Base-by-base conservation (phyloP, 1,139 yeast genomes). In the Torulaspora pretoriensis region DNA sequence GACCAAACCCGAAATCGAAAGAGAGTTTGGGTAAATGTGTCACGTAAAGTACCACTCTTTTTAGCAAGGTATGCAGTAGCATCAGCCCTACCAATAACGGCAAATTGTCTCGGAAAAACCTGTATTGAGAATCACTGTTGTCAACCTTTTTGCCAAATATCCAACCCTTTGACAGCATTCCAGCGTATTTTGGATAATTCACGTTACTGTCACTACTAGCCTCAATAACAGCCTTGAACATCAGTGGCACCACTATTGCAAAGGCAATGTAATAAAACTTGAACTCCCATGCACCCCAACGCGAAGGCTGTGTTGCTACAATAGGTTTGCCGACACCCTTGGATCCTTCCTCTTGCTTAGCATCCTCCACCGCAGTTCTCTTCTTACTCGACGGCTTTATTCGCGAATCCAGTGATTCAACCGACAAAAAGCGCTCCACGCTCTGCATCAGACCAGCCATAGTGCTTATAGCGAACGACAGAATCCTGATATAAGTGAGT, bases 81-180 rank as follows among this genome's bases (percentile, higher is more conserved):
- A 83, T 72, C 42, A 88, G 70, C 1, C 68, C 77, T 22, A 72
- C 63, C 41, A 94, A 68, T 43, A 84, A 63, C 8, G 80, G 77
- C 54, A 90, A 73, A 61, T 88, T 89, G 59, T 84, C 83, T 56
- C 98, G 75, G 63, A 94, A 89, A 58, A 89, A 87, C 25, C 88
- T 70, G 60, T 92, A 94, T 64, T 94, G 99, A 31, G 73, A 72
- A 62, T 94, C 99, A 3, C 96, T 83, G 62, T 90, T 90, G 63
- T 94, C 97, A 54, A 78, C 94, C 69, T 78, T 83, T 26, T 94
- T 67, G 2, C 90, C 89, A 54, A 81, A 79, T 53, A 86, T 65
- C 96, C 95, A 87, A 2, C 90, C 84, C 8, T 75, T 68, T 35
- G 81, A 74, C 47, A 92, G 70, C 36, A 81, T 68, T 43, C 79